Evolutionary conservation across 768 basidiomycete species (phyloP), one percentile per base, ranked within the genome.

Genomic region (Suillus alpinus): DNA sequence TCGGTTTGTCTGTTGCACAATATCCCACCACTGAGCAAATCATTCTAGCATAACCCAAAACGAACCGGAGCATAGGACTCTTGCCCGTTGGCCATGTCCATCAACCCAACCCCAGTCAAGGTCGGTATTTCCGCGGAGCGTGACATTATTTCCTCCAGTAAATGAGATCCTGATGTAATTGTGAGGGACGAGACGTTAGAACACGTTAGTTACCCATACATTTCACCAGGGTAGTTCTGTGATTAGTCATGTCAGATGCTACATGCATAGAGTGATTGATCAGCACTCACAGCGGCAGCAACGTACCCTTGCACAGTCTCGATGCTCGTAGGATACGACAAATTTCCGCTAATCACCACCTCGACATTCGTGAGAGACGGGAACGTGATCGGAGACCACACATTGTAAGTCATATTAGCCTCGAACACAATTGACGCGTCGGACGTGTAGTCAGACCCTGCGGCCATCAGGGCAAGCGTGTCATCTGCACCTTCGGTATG

Each of bases 71-170:
- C 34, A 43, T 37, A 57, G 20, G 32, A 18, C 39, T 69, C 73
- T 55, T 59, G 81, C 82, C 36, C 76, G 76, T 72, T 86, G 83
- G 1, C 86, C 86, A 56, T 87, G 81, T 2, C 76, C 82, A 63
- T 86, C 81, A 0, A 88, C 78, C 85, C 85, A 87, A n/a, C 86
- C 86, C 83, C 83, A 84, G 3, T 82, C 61, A 0, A 83, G 80
- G 62, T 87, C 81, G 10, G 68, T 72, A 23, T 81, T 80, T 0
- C 87, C 84, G 31, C 82, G 74, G 7, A 88, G 68, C 10, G 84
- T 86, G 47, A 87, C 82, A 58, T 86, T 86, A 43, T 68, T 79
- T 5, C 86, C 84, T 13, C 81, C 83, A 3, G 70, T 72, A 62
- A 86, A 85, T 1, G 80, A 66, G 49, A 88, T 78, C 86, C 85